Evolutionary conservation across 495 filamentous ascomycete genomes (phyloP), one percentile per base, ranked within the genome.

Genomic region (Penicillium bovifimosum): DNA sequence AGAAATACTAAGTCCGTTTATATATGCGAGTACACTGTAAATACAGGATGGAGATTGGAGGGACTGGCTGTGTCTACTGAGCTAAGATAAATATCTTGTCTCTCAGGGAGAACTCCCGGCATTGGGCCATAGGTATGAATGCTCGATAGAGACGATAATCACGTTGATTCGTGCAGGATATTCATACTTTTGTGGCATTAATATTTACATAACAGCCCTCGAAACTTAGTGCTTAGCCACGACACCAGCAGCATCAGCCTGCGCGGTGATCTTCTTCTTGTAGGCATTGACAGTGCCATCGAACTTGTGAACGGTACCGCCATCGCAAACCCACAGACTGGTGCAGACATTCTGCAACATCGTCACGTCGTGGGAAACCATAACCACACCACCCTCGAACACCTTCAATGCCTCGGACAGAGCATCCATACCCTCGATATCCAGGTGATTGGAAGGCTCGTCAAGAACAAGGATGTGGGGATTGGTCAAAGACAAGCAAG

Each of bases 401-500:
- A 84, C 80, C 58, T 81, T 77, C 42, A 99, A 78, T 20, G 95
- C 93, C 34, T 84, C 80, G 1, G 86, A 81, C 13, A 99, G 70
- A 9, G 95, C 93, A 73, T 99, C 93, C 93, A 99, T 99, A 51
- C 95, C 93, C 67, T 99, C 93, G 61, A 99, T 96, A 82, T 99
- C 93, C 62, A 99, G 74, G 61, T 99, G 93, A 74, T 99, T 99
- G 47, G 88, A 93, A 63, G 93, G 93, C 65, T 99, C 93, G 78
- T 99, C 93, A 38, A 99, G 87, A 44, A 99, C 95, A 20, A 99
- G 76, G 56, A 99, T 96, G 65, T 99, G 93, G 13, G 93, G 93
- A 69, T 96, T 95, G 18, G 82, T 87, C 46, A 99, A 72, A 2
- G 90, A 91, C 45, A 99, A 73, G 62, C 91, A 96, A 20, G 93